Evolutionary conservation across 352 stramenopile species (phyloP).

Genomic region (Phytopythium helicoides): DNA sequence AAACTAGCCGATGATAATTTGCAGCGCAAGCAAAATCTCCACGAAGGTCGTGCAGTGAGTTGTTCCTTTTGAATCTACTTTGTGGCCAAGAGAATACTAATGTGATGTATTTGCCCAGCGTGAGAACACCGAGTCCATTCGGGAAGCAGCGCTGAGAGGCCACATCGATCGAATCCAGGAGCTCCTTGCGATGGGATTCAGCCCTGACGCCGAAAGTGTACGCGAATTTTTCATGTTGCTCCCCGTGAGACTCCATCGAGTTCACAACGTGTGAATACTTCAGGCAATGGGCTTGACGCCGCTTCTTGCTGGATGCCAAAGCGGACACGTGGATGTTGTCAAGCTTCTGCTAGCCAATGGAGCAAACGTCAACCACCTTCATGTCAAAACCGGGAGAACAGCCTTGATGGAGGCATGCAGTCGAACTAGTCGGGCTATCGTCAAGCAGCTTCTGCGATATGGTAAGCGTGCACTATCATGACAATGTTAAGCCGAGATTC

Average conservation of each 20-base stretch:
- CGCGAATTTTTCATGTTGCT: not conserved
- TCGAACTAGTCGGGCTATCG: conserved; percentile 27
- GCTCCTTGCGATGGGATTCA: conserved; percentile 49
- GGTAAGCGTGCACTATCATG: conserved; percentile 37
- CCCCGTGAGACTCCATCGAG: not conserved
- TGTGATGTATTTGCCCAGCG: conserved; percentile 23
- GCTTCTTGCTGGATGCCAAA: conserved; percentile 53
- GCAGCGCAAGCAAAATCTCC: conserved; percentile 31
- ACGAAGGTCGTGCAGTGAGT: conserved; percentile 23
- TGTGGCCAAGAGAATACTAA: not conserved
- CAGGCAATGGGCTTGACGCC: conserved; percentile 73
- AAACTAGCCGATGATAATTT: conserved; percentile 41
- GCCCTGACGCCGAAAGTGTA: conserved; percentile 58
- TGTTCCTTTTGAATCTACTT: not conserved
- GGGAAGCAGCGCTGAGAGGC: conserved; percentile 58
- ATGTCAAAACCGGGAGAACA: conserved; percentile 54
- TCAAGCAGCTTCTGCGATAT: conserved; percentile 58
- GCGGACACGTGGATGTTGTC: conserved; percentile 41
- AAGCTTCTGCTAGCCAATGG: conserved; percentile 38
- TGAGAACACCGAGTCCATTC: conserved; percentile 68
- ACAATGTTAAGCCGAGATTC: too few relatives aligned
- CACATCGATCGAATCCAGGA: conserved; percentile 45
- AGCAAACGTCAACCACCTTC: conserved; percentile 48
- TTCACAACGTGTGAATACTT: not conserved
- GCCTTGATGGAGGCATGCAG: conserved; percentile 61